Conservation (phyloP, 2,329 filamentous ascomycete genomes). For the Didymosphaeria variabile region DNA sequence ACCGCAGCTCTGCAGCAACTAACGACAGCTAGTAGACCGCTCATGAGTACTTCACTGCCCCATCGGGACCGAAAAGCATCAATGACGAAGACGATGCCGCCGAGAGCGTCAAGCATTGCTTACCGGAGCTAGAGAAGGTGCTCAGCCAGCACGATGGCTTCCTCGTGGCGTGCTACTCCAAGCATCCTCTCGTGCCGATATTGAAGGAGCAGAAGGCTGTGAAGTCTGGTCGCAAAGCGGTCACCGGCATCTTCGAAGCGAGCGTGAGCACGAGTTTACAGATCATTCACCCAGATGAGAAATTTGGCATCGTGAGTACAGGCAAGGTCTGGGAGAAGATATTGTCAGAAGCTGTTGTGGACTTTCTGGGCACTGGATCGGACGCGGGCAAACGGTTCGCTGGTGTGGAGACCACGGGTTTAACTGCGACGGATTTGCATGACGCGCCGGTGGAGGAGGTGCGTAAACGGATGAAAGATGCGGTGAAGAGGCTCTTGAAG, state of each 20-base stretch:
- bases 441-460: constrained; percentile 71
- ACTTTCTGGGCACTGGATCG: constrained; percentile 66
- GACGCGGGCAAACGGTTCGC: constrained; percentile 66
- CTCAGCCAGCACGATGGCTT: constrained; percentile 73
- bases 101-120: constrained; percentile 69
- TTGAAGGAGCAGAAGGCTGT: constrained; percentile 60
- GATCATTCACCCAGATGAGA: constrained; percentile 57
- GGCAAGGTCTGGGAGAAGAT: constrained; percentile 84
- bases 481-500: constrained; percentile 71
- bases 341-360: constrained; percentile 70
- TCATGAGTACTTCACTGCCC: constrained; percentile 73
- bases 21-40: constrained; percentile 51
- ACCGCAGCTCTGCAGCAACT: constrained; percentile 51
- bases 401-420: constrained; percentile 82
- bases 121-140: constrained; percentile 61
- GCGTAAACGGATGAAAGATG: constrained; percentile 70
- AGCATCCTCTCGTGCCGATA: constrained; percentile 76
- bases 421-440: constrained; percentile 84
- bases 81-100: constrained; percentile 76
- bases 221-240: constrained; percentile 58
- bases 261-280: constrained; percentile 73
- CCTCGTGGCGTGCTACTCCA: constrained; percentile 87
- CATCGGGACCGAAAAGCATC: constrained; percentile 76
- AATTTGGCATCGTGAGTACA: constrained; percentile 89
- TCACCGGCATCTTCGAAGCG: constrained; percentile 89